Evolutionary conservation across 2,329 filamentous ascomycete genomes (phyloP).

Genomic region (Fusarium brevicatenulatum): DNA sequence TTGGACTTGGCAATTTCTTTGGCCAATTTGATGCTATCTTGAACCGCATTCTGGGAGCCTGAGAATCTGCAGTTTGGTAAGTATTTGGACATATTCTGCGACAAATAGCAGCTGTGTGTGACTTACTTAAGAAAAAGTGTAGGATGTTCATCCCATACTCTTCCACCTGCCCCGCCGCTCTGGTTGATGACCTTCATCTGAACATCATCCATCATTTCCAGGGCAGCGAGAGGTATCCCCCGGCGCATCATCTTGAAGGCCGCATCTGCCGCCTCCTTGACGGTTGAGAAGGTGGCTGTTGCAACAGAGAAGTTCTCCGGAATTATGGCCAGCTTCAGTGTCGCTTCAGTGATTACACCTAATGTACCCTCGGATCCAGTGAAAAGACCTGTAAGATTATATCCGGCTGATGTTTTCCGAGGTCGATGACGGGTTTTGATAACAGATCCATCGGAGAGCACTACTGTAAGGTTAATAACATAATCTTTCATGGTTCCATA

Average conservation of each 20-base stretch:
- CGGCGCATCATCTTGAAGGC: conserved; percentile 72
- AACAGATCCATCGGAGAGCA: conserved; percentile 71
- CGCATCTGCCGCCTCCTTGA: conserved; percentile 70
- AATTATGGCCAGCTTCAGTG: conserved; percentile 72
- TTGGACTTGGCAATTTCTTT: no score
- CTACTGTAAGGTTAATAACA: conserved; percentile 76
- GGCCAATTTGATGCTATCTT: no score
- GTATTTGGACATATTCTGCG: no score
- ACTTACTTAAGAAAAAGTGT: no score
- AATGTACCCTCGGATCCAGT: conserved; percentile 77
- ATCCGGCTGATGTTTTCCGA: conserved; percentile 75
- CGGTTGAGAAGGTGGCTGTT: conserved; percentile 67
- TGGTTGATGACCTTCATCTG: conserved; percentile 66
- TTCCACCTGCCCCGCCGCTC: conserved; percentile 57
- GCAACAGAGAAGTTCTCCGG: conserved; percentile 73
- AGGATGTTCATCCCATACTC: conserved; percentile 63
- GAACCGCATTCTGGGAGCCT: no score
- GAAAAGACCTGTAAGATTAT: conserved; percentile 76
- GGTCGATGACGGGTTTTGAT: conserved; percentile 76
- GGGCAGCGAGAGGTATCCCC: conserved; percentile 73
- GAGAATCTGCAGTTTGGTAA: no score
- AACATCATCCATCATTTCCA: conserved; percentile 71
- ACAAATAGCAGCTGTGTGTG: no score
- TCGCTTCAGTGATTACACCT: conserved; percentile 76
- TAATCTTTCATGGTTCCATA: conserved; percentile 84